Conservation (phyloP, 805 yeast genomes). For the Candida mattraensis region DNA sequence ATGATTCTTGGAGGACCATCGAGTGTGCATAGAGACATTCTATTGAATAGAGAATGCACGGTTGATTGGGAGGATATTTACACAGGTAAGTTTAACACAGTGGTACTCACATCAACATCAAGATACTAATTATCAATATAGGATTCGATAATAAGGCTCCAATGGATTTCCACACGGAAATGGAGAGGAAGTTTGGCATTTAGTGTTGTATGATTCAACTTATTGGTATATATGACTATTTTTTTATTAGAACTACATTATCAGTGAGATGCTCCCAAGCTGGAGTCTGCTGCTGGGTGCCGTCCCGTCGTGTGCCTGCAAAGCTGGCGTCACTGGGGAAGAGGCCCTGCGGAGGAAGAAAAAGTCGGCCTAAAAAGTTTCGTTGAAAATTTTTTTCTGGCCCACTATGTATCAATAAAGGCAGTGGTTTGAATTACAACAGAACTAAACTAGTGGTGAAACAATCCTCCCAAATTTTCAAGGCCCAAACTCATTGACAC, state of each 20-base stretch:
- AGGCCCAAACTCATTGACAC: too few relatives aligned
- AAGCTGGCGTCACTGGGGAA: too few relatives aligned
- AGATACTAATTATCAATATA: slow-evolving; percentile 13
- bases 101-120: neutral
- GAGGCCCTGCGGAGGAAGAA: too few relatives aligned
- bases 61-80: slow-evolving; percentile 96
- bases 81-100: slow-evolving; percentile 40
- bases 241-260: too few relatives aligned
- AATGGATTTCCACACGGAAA: slow-evolving; percentile 66
- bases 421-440: too few relatives aligned
- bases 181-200: slow-evolving; percentile 64
- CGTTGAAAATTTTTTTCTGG: slow-evolving; percentile 9
- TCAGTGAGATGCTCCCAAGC: too few relatives aligned
- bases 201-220: slow-evolving; percentile 22
- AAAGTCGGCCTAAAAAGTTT: slow-evolving; percentile 4
- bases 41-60: slow-evolving; percentile 70
- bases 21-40: slow-evolving; percentile 58
- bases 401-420: neutral
- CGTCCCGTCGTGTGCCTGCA: slow-evolving; percentile 12
- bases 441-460: too few relatives aligned
- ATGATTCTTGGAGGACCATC: slow-evolving; percentile 55
- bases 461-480: too few relatives aligned
- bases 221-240: slow-evolving; percentile 2
- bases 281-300: neutral
- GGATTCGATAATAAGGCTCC: slow-evolving; percentile 41